These are phyloP conservation scores for Paramecium biaurelia DNA, from an alignment of 73 alveolate species.

Conservation along the genomic window DNA sequence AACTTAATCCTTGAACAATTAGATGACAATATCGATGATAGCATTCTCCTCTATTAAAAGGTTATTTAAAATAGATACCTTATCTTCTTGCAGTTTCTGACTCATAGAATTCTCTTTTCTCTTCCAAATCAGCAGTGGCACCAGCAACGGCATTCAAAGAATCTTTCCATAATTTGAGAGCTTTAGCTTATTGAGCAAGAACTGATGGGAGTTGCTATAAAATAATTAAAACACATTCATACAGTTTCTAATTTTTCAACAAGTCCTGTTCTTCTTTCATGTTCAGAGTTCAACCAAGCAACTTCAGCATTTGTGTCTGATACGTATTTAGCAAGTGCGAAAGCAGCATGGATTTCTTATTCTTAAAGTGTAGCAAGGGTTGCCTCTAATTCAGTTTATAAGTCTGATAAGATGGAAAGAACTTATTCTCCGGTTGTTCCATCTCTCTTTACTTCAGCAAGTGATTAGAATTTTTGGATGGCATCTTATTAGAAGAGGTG, in stretches of 20 bases:
- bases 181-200: constrained; percentile 50
- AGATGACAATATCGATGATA: constrained; percentile 31
- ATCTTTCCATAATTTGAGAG: constrained; percentile 47
- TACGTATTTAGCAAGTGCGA: constrained; percentile 47
- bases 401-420: constrained; percentile 1
- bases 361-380: constrained; percentile 36
- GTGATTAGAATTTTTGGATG: constrained; percentile 31
- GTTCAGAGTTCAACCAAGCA: constrained; percentile 42
- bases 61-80: neutral
- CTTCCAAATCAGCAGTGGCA: constrained; percentile 53
- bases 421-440: constrained; percentile 58
- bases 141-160: constrained; percentile 53
- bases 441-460: constrained; percentile 43
- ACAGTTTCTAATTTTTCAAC: constrained; percentile 52
- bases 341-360: constrained; percentile 54
- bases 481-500: constrained; percentile 58
- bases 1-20: constrained; percentile 47
- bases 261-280: neutral
- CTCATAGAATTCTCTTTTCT: constrained; percentile 53
- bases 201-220: constrained; percentile 40
- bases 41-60: constrained; percentile 40
- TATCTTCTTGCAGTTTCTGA: constrained; percentile 46
- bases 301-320: constrained; percentile 48
- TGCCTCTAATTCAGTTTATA: constrained; percentile 22
- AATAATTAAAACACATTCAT: neutral